Percentiles rank a stretch among this genome's conserved stretches.
These are phyloP conservation scores for Pyrus pyrifolia DNA, from an alignment of 306 rosid genomes.

Conservation along the genomic window DNA sequence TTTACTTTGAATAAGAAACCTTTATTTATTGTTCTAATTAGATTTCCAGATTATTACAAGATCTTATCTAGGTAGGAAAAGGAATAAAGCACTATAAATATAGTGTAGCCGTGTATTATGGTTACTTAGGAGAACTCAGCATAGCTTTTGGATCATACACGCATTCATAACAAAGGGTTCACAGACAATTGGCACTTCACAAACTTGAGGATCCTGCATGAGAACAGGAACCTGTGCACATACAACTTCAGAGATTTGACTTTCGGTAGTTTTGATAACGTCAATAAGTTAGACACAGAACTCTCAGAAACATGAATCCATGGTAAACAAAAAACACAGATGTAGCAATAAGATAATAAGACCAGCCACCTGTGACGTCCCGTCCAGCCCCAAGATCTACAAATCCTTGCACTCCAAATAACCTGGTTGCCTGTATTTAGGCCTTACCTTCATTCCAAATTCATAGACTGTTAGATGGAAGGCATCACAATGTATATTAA, in stretches of 20 bases:
- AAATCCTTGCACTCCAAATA: constrained; percentile 14
- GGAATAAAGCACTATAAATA: too few relatives aligned
- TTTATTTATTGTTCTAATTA: too few relatives aligned
- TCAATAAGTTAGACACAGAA: constrained; percentile 23
- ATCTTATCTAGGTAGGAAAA: too few relatives aligned
- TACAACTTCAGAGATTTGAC: constrained; percentile 5
- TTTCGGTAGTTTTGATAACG: constrained; percentile 4
- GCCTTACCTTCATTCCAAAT: constrained; percentile 14
- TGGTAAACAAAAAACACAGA: constrained; percentile 20
- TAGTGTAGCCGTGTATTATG: too few relatives aligned
- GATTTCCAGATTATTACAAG: too few relatives aligned
- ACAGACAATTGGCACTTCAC: constrained; percentile 38
- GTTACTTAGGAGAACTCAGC: background rate
- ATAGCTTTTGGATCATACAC: constrained; percentile 11
- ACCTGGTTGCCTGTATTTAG: constrained; percentile 7
- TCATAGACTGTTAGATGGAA: constrained; percentile 26
- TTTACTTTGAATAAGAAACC: too few relatives aligned
- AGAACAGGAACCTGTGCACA: constrained; percentile 29
- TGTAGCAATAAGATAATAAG: constrained; percentile 16
- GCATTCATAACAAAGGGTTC: constrained; percentile 22
- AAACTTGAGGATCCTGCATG: constrained; percentile 27
- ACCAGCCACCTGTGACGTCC: constrained; percentile 29
- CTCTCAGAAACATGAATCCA: constrained; percentile 28
- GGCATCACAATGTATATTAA: constrained; percentile 8
- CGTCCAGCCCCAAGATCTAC: constrained; percentile 30